phyloP scores from a whole-genome alignment of 2,329 filamentous ascomycete genomes.

The Botrytis fabae region DNA sequence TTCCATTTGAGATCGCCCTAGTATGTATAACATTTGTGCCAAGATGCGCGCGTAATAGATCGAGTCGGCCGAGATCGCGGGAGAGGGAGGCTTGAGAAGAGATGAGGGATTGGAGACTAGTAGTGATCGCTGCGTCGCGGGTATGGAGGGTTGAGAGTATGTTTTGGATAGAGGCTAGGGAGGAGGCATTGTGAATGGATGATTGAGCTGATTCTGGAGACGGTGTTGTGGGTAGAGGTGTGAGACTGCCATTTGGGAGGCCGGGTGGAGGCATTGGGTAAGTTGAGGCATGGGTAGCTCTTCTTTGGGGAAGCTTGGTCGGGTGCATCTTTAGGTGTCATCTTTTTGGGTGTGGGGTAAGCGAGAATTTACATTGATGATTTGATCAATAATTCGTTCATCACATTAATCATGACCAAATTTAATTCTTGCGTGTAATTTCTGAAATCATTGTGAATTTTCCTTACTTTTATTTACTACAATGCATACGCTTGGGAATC shows the following conservation, averaged over 20 bases:
- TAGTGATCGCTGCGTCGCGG: constrained; percentile 73
- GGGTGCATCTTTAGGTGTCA: constrained; percentile 26
- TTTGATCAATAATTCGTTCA: not conserved
- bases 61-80: constrained; percentile 81
- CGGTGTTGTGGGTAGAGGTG: constrained; percentile 27
- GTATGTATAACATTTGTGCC: constrained; percentile 84
- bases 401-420: not conserved
- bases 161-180: constrained; percentile 75
- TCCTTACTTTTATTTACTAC: constrained; percentile 18
- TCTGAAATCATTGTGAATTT: not conserved
- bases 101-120: constrained; percentile 73
- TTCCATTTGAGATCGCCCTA: constrained; percentile 80
- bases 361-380: constrained; percentile 28
- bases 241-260: constrained; percentile 40
- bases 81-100: constrained; percentile 83
- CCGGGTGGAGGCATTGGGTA: constrained; percentile 42
- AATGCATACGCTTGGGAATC: constrained; percentile 21
- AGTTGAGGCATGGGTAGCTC: constrained; percentile 38
- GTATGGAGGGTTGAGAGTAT: constrained; percentile 73
- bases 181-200: constrained; percentile 67
- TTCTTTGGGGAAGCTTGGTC: constrained; percentile 26
- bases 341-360: constrained; percentile 28
- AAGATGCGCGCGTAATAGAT: constrained; percentile 83
- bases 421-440: not conserved
- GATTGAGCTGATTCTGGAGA: constrained; percentile 24